Evolutionary conservation across 2,329 filamentous ascomycete species (phyloP), one percentile per base, ranked within the genome.

Genomic region (Penicillium vulpinum): DNA sequence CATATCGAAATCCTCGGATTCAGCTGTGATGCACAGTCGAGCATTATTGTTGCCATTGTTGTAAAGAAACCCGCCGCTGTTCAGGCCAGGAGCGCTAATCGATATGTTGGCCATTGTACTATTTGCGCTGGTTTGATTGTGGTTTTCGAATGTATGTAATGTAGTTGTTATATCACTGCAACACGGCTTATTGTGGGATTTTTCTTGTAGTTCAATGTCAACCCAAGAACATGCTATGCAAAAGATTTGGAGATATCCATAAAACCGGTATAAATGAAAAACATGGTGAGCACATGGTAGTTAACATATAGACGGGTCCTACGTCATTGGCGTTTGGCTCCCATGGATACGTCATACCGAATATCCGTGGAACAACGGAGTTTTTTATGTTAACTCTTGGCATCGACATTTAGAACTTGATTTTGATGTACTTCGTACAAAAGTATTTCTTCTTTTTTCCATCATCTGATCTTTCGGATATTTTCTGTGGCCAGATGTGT

Each of bases 1-100:
- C 18, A 76, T 68, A 66, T 87, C 84, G 64, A 87, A 87, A 24
- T 76, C 73, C 2, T 58, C 58, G 1, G 70, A 71, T 49, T 75
- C 72, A 0, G 72, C 66, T 2, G 70, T 70, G 31, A 75, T 62
- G 54, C 71, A 74, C 11, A 75, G 55, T 2, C 71, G 64, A 4
- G 72, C 67, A 44, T 69, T 73, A 35, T 69, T 65, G 8, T 64
- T 60, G 9, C 70, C 68, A 39, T 68, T 71, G 47, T 71, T 73
- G 54, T 73, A 74, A 26, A 75, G 61, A 16, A 75, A 67, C 1
- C 72, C 72, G 2, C 72, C 72, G 39, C 61, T 65, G 43, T 57
- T 67, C 24, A 69, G 56, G 7, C 70, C 67, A 1, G 70, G 70
- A 1, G 71, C 67, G 44, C 66, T 72, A 40, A 75, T 74, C 2